These are phyloP conservation scores for Neospora caninum DNA, from an alignment of 169 alveolate species.

Conservation along the genomic window DNA sequence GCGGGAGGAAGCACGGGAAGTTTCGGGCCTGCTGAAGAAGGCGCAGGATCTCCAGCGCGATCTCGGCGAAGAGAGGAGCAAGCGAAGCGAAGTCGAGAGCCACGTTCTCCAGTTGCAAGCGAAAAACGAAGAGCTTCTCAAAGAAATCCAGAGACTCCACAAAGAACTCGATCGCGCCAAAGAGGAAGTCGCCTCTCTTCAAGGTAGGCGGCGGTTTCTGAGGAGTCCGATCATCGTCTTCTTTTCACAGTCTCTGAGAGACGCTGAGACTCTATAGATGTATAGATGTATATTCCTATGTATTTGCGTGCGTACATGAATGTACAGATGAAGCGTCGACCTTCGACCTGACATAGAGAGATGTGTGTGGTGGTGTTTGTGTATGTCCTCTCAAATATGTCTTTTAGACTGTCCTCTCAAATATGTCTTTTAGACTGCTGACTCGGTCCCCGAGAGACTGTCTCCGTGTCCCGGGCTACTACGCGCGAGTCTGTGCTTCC, in stretches of 20 bases:
- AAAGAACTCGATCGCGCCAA: background rate
- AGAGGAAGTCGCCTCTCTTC: background rate
- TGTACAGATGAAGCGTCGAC: background rate
- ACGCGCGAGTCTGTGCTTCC: too few species aligned
- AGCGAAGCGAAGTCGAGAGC: background rate
- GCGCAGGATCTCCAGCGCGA: conserved; percentile 36
- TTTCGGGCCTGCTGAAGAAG: conserved; percentile 21
- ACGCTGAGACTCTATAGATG: too few species aligned
- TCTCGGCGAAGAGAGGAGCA: background rate
- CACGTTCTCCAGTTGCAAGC: conserved; percentile 35
- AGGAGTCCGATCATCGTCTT: too few species aligned
- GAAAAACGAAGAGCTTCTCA: background rate
- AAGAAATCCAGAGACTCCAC: background rate
- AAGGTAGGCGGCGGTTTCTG: too few species aligned
- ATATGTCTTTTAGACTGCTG: too few species aligned
- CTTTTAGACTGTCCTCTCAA: too few species aligned
- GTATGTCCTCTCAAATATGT: too few species aligned
- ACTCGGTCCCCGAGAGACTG: too few species aligned
- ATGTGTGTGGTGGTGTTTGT: background rate
- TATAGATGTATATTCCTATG: background rate
- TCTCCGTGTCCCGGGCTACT: too few species aligned
- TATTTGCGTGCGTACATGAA: background rate
- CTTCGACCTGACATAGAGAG: background rate
- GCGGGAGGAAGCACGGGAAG: conserved; percentile 80
- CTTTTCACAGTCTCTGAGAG: too few species aligned